A percentile compares a stretch with the other conserved stretches of the same genome.
phyloP scores from a whole-genome alignment of 306 rosid genomes.

The Hippophae gyantsensis region DNA sequence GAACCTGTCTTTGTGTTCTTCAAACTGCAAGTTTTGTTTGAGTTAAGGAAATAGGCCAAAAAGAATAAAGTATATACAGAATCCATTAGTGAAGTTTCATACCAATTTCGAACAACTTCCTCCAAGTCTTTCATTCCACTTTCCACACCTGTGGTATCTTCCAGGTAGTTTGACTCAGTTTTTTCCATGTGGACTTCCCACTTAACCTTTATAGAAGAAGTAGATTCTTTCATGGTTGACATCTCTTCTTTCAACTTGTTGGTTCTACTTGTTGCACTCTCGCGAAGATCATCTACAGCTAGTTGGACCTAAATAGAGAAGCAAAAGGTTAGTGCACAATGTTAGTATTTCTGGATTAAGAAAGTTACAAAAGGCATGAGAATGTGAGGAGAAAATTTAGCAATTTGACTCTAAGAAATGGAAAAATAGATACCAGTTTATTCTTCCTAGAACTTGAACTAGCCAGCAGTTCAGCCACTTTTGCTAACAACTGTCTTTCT shows the following conservation, averaged over 20 bases:
- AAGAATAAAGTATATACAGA: conserved; percentile 9
- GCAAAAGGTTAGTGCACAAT: conserved; percentile 3
- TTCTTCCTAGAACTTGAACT: conserved; percentile 90
- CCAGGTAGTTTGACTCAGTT: conserved; percentile 67
- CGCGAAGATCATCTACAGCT: conserved; percentile 84
- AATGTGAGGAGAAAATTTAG: neutral
- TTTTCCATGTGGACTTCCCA: conserved; percentile 84
- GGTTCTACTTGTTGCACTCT: conserved; percentile 78
- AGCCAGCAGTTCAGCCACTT: conserved; percentile 93
- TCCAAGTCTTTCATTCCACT: conserved; percentile 71
- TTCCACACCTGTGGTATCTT: conserved; percentile 79
- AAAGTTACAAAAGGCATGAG: neutral
- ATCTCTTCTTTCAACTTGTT: conserved; percentile 68
- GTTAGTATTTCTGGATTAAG: neutral
- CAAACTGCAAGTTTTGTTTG: conserved; percentile 43
- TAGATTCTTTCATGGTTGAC: conserved; percentile 77
- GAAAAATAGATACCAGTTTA: conserved; percentile 50
- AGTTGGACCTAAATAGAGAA: conserved; percentile 58
- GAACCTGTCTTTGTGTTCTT: conserved; percentile 76
- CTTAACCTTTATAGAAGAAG: conserved; percentile 64
- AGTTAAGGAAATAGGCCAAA: conserved; percentile 17
- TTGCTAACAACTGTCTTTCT: conserved; percentile 73
- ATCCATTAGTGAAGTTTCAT: conserved; percentile 16
- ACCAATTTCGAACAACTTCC: conserved; percentile 86
- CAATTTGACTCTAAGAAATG: neutral